These are phyloP conservation scores for Termitomyces sp. DNA, from an alignment of 768 basidiomycete species.

Conservation along the genomic window DNA sequence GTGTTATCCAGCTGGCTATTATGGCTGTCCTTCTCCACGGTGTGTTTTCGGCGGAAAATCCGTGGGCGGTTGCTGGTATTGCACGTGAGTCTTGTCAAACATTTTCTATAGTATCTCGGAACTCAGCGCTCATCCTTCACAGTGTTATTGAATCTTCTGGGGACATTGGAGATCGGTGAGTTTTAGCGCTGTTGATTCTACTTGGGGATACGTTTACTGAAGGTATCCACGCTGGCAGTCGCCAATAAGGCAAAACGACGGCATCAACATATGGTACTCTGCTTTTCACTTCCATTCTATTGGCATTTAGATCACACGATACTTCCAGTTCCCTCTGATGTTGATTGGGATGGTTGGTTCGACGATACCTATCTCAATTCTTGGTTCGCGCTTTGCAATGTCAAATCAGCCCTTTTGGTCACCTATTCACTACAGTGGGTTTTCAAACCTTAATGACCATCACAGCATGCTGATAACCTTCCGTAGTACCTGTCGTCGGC, in stretches of 20 bases:
- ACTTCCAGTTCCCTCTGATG: slow-evolving; percentile 59
- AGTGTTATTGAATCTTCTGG: slow-evolving; percentile 74
- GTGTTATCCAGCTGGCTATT: slow-evolving; percentile 73
- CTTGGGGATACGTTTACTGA: neutral
- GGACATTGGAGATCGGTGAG: slow-evolving; percentile 74
- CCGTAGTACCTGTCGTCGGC: slow-evolving; percentile 73
- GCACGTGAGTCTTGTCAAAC: slow-evolving; percentile 49
- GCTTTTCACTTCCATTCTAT: neutral
- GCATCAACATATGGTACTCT: slow-evolving; percentile 68
- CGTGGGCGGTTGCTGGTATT: slow-evolving; percentile 73
- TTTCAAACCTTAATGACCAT: neutral
- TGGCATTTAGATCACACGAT: neutral
- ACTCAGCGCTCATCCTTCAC: neutral
- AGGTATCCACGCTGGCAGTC: slow-evolving; percentile 37
- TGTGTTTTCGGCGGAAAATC: slow-evolving; percentile 73
- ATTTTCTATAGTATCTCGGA: neutral
- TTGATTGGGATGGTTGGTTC: slow-evolving; percentile 69
- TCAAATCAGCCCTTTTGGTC: slow-evolving; percentile 76
- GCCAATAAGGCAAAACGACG: slow-evolving; percentile 77
- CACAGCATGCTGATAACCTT: neutral
- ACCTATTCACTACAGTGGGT: slow-evolving; percentile 75
- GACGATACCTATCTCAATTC: slow-evolving; percentile 75
- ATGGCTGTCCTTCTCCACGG: slow-evolving; percentile 68
- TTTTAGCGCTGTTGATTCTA: slow-evolving; percentile 6
- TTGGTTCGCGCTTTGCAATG: slow-evolving; percentile 78